phyloP scores from a whole-genome alignment of 129 eudicot species.

The Tagetes patula region DNA sequence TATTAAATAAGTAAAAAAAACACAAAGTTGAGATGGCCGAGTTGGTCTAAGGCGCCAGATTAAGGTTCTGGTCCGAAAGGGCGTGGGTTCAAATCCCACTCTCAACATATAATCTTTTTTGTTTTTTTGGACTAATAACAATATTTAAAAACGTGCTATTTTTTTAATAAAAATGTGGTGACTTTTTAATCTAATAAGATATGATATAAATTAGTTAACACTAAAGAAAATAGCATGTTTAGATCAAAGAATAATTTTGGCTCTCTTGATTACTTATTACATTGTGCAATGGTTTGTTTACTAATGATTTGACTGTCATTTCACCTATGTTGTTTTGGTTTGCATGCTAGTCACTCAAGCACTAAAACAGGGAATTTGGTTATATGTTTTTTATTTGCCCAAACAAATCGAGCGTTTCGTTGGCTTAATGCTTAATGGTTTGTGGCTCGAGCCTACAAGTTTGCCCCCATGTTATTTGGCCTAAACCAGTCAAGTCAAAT shows the following conservation, averaged over 20 bases:
- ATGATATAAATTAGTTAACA: not conserved
- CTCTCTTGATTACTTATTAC: not conserved
- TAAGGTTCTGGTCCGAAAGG: slow-evolving; percentile 99
- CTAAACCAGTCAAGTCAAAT: not conserved
- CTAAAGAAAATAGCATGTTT: not conserved
- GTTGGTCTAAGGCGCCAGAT: slow-evolving; percentile 99
- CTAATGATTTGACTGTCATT: not conserved
- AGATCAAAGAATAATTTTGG: no score
- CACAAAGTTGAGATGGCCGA: slow-evolving; percentile 69
- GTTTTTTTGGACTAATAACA: not conserved
- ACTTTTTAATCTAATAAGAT: not conserved
- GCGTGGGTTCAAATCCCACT: slow-evolving; percentile 95
- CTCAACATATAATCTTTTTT: slow-evolving; percentile 38
- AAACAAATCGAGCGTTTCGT: not conserved
- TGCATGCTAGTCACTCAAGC: not conserved
- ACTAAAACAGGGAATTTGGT: not conserved
- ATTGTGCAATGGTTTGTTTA: not conserved
- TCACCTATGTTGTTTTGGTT: not conserved
- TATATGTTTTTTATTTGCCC: not conserved
- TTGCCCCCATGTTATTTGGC: not conserved
- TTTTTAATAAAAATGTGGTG: not conserved
- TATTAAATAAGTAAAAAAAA: not conserved
- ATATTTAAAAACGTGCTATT: no score
- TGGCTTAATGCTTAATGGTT: not conserved
- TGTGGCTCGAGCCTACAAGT: not conserved